Evolutionary conservation across 139 green algal species (phyloP), one percentile per base, ranked within the genome.

Genomic region (Chlorella sp.): DNA sequence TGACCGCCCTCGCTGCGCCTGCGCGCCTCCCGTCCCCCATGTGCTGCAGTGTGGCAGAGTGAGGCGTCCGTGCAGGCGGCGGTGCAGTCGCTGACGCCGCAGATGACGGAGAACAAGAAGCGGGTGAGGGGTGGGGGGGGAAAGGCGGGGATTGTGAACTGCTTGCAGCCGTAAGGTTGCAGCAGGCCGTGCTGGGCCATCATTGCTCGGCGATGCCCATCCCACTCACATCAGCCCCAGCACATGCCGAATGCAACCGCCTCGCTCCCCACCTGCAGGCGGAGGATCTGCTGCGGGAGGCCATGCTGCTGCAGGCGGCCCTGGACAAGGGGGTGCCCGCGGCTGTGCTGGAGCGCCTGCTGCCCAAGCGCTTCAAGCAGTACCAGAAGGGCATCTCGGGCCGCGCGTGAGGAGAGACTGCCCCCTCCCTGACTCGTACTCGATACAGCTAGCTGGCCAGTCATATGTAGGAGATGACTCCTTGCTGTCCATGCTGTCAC

Each of bases 351-450:
- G 95, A 98, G 90, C 89, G 88, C 39, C 87, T 97, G 80, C 93
- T 98, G 87, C 95, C 95, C 79, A 96, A 96, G 87, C 92, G 95
- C 15, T 95, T 89, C 88, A 98, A 98, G 90, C 95, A 98, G 89
- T 97, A 95, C 90, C 67, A 90, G 39, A 96, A 96, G 89, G 72
- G 74, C 51, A 81, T 81, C 55, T 55, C 30, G 18, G 74, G 74
- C 21, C 74, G 74, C 36, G 74, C 55, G 5, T 81, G 23, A 81
- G 55, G 11, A n/a, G n/a, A n/a, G n/a, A n/a, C 70, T 16, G 70
- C 34, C 63, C 23, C 18, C 16, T 68, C 21, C 23, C 62, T 30
- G 30, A 23, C 23, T n/a, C n/a, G n/a, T n/a, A n/a, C n/a, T n/a
- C n/a, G n/a, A n/a, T n/a, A n/a, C n/a, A n/a, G n/a, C n/a, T n/a